Evolutionary conservation across 139 green algal genomes (phyloP).

Genomic region (Picochlorum sp.): DNA sequence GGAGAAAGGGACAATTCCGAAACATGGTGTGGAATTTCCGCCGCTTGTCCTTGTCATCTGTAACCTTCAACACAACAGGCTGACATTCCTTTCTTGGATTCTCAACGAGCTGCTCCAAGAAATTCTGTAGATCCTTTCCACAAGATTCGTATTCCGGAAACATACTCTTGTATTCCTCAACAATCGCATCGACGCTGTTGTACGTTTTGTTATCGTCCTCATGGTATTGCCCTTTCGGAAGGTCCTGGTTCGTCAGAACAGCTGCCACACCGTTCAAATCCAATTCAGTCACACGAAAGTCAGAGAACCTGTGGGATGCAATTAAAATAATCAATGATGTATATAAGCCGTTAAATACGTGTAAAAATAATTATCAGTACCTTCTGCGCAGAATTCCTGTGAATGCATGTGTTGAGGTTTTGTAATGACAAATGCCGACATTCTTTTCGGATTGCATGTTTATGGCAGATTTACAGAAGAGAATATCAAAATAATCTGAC

Average conservation of each 20-base stretch:
- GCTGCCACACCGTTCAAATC: constrained; percentile 43
- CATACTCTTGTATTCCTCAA: neutral
- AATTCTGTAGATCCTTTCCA: neutral
- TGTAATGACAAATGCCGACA: too few relatives aligned
- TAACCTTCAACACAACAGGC: constrained; percentile 28
- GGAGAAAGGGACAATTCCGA: neutral
- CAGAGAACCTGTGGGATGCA: constrained; percentile 48
- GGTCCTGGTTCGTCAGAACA: constrained; percentile 28
- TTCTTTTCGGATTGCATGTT: too few relatives aligned
- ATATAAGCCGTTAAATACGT: neutral
- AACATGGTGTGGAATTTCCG: constrained; percentile 15
- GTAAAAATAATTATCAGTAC: constrained; percentile 10
- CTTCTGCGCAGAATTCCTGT: constrained; percentile 65
- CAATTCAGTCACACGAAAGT: constrained; percentile 82
- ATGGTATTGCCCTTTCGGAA: neutral
- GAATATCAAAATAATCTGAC: too few relatives aligned
- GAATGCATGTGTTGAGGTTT: constrained; percentile 35
- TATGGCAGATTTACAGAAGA: too few relatives aligned
- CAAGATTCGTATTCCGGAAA: neutral
- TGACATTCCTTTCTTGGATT: neutral
- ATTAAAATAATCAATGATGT: constrained; percentile 2
- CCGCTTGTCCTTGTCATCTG: constrained; percentile 30
- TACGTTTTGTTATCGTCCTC: neutral
- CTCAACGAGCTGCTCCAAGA: neutral
- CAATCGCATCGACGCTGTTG: neutral